These are phyloP conservation scores for Pyrenophora tritici-repentis DNA, from an alignment of 2,329 filamentous ascomycete species.

Conservation along the genomic window DNA sequence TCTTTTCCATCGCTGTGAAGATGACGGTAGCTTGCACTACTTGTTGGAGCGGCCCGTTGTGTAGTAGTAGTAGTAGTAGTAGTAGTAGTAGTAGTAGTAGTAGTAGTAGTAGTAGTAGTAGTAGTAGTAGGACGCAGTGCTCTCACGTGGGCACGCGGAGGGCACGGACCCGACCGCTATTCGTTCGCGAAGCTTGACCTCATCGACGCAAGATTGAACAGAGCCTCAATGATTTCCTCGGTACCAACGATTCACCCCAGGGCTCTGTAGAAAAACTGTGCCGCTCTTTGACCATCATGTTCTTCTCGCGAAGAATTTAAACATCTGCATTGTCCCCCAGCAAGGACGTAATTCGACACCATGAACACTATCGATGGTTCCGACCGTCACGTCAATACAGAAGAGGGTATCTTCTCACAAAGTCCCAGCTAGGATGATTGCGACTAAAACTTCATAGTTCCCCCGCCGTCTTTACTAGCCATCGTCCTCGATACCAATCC, in stretches of 20 bases:
- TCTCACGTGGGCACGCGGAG: slow-evolving; percentile 18
- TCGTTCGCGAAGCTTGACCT: slow-evolving; percentile 14
- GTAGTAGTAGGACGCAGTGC: background rate
- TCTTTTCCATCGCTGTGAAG: too few species aligned
- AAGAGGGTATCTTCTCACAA: slow-evolving; percentile 34
- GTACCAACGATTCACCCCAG: background rate
- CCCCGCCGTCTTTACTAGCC: slow-evolving; percentile 79
- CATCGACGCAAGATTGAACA: slow-evolving; percentile 4
- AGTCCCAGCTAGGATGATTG: background rate
- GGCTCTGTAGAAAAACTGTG: background rate
- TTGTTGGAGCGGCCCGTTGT: too few species aligned
- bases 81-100: too few species aligned
- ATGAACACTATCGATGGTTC: slow-evolving; percentile 71
- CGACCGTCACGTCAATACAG: slow-evolving; percentile 49
- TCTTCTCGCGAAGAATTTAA: background rate
- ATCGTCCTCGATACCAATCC: slow-evolving; percentile 97
- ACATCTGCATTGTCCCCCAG: background rate
- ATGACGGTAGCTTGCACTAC: too few species aligned
- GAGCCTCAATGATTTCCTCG: background rate
- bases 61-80: too few species aligned
- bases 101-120: too few species aligned
- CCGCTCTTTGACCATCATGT: slow-evolving; percentile 1
- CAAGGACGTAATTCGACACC: slow-evolving; percentile 3
- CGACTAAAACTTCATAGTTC: slow-evolving; percentile 47
- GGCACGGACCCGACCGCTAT: slow-evolving; percentile 5